Evolutionary conservation across 495 filamentous ascomycete genomes (phyloP).

Genomic region (Cercophora scortea): DNA sequence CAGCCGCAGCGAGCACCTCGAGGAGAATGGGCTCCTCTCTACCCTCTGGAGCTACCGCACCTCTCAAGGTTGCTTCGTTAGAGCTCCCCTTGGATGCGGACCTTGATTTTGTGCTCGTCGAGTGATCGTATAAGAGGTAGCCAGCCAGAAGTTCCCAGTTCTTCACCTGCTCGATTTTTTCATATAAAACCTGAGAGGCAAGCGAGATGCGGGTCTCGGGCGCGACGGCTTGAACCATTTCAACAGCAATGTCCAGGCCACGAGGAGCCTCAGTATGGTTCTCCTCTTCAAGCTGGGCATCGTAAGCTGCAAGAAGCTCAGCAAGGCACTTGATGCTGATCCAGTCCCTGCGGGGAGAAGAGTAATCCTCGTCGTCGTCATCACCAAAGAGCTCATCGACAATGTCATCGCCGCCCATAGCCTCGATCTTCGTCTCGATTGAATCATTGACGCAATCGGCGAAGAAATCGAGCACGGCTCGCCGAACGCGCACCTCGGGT

Average conservation of each 20-base stretch:
- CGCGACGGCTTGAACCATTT: conserved; percentile 45
- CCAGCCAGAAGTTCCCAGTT: conserved; percentile 85
- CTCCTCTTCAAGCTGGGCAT: conserved; percentile 43
- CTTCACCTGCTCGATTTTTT: conserved; percentile 66
- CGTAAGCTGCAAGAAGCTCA: conserved; percentile 74
- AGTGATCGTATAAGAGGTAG: conserved; percentile 89
- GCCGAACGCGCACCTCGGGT: conserved; percentile 70
- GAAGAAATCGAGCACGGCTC: conserved; percentile 84
- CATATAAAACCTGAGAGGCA: conserved; percentile 76
- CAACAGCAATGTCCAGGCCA: conserved; percentile 35
- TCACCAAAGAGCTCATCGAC: conserved; percentile 61
- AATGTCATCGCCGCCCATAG: conserved; percentile 57
- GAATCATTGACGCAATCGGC: conserved; percentile 74
- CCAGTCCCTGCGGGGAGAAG: conserved; percentile 71
- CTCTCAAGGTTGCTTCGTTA: conserved; percentile 49
- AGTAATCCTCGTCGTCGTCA: conserved; percentile 66
- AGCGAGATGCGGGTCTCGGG: conserved; percentile 76
- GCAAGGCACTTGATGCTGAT: conserved; percentile 84
- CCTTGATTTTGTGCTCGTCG: conserved; percentile 41
- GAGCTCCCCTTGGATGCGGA: conserved; percentile 31
- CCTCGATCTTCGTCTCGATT: conserved; percentile 71
- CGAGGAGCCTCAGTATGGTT: conserved; percentile 32
- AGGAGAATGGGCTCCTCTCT: conserved; percentile 78
- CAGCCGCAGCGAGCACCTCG: conserved; percentile 74
- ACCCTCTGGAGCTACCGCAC: conserved; percentile 62